These are phyloP conservation scores for Xylaria sp. DNA, from an alignment of 2,329 filamentous ascomycete species.

Conservation along the genomic window DNA sequence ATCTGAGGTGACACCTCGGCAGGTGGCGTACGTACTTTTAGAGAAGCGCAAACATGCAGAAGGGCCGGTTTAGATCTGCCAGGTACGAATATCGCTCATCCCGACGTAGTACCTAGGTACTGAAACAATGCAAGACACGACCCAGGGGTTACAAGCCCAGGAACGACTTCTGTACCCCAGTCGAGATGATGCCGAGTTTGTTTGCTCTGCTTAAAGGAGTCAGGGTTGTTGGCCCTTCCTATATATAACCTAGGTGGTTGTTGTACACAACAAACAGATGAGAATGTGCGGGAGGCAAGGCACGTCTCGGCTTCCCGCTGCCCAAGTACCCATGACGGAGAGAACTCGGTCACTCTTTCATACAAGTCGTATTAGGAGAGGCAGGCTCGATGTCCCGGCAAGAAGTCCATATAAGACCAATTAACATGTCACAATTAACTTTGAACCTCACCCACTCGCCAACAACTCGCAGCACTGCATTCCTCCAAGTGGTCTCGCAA, in stretches of 20 bases:
- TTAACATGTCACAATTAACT: background rate
- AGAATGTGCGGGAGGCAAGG: background rate
- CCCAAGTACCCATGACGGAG: background rate
- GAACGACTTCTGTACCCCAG: background rate
- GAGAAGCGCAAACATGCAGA: background rate
- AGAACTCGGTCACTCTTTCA: background rate
- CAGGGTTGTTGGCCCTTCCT: slow-evolving; percentile 15
- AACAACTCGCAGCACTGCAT: slow-evolving; percentile 4
- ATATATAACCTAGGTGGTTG: background rate
- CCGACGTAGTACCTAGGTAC: background rate
- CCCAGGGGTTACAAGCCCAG: background rate
- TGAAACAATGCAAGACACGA: background rate
- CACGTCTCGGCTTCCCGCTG: slow-evolving; percentile 3
- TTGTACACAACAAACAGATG: slow-evolving; percentile 1
- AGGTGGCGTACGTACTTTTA: background rate
- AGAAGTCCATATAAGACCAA: slow-evolving; percentile 19
- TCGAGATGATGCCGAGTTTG: background rate
- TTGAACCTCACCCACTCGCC: background rate
- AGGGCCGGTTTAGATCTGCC: background rate
- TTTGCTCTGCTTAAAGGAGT: background rate
- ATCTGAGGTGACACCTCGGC: background rate
- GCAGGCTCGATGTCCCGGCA: background rate
- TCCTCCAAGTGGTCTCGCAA: background rate
- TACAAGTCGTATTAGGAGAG: background rate
- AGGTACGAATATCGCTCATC: background rate